Evolutionary conservation across 768 basidiomycete species (phyloP), one percentile per base, ranked within the genome.

Genomic region (Boletus coccyginus): DNA sequence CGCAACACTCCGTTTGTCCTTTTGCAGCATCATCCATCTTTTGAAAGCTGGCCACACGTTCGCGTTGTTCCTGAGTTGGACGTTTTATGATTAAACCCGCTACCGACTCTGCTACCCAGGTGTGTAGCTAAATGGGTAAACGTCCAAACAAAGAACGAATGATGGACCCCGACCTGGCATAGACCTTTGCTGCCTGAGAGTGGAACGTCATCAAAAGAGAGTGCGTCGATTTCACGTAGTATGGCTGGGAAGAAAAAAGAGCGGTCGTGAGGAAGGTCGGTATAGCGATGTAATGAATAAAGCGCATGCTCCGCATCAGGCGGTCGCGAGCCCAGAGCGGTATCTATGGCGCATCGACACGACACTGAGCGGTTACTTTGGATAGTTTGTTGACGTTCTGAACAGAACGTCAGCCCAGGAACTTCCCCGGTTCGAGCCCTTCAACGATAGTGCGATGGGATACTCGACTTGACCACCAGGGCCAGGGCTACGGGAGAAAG

Each of bases 351-450:
- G 79, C 74, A 50, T 83, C 73, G 11, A 89, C 47, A 8, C 77
- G 68, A 62, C 87, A 88, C 42, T 85, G 77, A 14, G 87, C 60
- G 0, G 82, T 85, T 0, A 81, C 87, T 67, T 92, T 93, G 12
- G 89, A 90, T 17, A 92, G 82, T 73, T 91, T 92, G 66, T 93
- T 93, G 35, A 92, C 91, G 60, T 93, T 90, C 89, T 92, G 62
- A n/a, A 38, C 32, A 33, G 41, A 29, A 38, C 19, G 38, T 62
- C 38, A 53, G 42, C 21, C n/a, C n/a, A n/a, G n/a, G n/a, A n/a
- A n/a, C 7, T 13, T 19, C 39, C 13, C 16, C 7, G 40, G 33
- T 43, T n/a, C 17, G 13, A 13, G n/a, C n/a, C 11, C 13, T 24
- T n/a, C 19, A n/a, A n/a, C n/a, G n/a, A 14, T 29, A 31, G 17